Percentiles rank a stretch among this genome's conserved stretches.
Conservation (phyloP, 148 eudicot species). For the Silene uniflora region DNA sequence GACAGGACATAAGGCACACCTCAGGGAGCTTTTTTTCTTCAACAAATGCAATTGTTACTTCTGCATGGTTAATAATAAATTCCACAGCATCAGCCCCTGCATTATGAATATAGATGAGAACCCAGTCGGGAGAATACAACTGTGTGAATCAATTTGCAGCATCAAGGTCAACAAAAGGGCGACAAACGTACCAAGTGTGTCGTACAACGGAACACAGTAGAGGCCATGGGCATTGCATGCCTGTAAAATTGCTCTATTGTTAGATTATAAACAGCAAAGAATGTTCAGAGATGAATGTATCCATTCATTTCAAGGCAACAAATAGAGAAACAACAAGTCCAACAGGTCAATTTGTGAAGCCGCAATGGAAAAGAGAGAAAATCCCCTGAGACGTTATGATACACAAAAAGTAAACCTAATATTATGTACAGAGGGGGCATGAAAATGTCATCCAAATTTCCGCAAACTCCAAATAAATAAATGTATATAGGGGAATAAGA, state of each 20-base stretch:
- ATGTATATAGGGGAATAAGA: neutral
- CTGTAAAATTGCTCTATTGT: conserved; percentile 40
- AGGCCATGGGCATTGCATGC: conserved; percentile 99
- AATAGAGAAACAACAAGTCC: neutral
- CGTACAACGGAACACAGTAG: conserved; percentile 87
- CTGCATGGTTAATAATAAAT: conserved; percentile 84
- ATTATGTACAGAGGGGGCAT: neutral
- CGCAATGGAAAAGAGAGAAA: neutral
- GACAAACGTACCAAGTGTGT: conserved; percentile 67
- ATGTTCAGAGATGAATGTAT: neutral
- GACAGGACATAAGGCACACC: conserved; percentile 34
- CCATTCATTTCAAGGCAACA: neutral
- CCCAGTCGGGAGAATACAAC: neutral
- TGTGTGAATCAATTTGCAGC: neutral
- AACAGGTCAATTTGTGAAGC: neutral
- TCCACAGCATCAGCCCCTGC: conserved; percentile 96
- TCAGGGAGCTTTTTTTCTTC: conserved; percentile 94
- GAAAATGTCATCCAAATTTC: neutral
- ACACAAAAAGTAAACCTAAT: neutral
- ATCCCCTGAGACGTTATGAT: neutral
- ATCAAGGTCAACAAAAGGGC: neutral
- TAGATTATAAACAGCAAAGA: conserved; percentile 7
- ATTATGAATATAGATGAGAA: conserved; percentile 17
- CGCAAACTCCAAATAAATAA: neutral
- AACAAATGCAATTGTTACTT: conserved; percentile 76